Evolutionary conservation across 2,329 filamentous ascomycete species (phyloP).

Genomic region (Sporothrix sp.): DNA sequence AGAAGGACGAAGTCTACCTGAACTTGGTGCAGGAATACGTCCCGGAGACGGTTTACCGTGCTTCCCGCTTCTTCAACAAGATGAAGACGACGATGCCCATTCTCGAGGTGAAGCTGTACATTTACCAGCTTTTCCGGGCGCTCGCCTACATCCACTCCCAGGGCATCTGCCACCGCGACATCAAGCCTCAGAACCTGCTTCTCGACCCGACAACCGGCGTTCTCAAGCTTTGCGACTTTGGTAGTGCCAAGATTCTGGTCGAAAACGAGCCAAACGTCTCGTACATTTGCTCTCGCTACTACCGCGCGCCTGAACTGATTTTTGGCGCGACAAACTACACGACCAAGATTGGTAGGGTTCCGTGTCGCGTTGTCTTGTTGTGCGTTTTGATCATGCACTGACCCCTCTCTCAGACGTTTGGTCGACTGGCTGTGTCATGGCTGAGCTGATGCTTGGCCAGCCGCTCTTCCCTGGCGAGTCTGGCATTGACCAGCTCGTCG

Average conservation of each 20-base stretch:
- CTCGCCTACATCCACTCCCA: constrained; percentile 98
- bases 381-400: constrained; percentile 25
- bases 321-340: constrained; percentile 99
- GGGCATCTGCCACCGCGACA: constrained; percentile 97
- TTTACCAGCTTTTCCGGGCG: constrained; percentile 97
- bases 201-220: constrained; percentile 86
- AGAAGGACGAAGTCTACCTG: constrained; percentile 98
- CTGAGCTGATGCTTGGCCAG: constrained; percentile 96
- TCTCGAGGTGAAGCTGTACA: constrained; percentile 97
- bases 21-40: constrained; percentile 98
- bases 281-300: constrained; percentile 99
- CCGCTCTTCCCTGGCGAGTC: constrained; percentile 97
- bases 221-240: constrained; percentile 96
- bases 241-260: constrained; percentile 95
- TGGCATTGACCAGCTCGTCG: constrained; percentile 94
- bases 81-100: constrained; percentile 99
- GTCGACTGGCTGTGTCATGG: constrained; percentile 99
- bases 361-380: too few relatives aligned
- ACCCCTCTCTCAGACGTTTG: constrained; percentile 64
- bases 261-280: constrained; percentile 99
- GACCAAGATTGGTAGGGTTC: constrained; percentile 99
- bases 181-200: constrained; percentile 96
- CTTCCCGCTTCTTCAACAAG: constrained; percentile 98
- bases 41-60: constrained; percentile 95
- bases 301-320: constrained; percentile 93